Percentiles rank a stretch among this genome's conserved stretches.
These are phyloP conservation scores for Trichosporon inkin DNA, from an alignment of 1,284 basidiomycete species.

Conservation along the genomic window DNA sequence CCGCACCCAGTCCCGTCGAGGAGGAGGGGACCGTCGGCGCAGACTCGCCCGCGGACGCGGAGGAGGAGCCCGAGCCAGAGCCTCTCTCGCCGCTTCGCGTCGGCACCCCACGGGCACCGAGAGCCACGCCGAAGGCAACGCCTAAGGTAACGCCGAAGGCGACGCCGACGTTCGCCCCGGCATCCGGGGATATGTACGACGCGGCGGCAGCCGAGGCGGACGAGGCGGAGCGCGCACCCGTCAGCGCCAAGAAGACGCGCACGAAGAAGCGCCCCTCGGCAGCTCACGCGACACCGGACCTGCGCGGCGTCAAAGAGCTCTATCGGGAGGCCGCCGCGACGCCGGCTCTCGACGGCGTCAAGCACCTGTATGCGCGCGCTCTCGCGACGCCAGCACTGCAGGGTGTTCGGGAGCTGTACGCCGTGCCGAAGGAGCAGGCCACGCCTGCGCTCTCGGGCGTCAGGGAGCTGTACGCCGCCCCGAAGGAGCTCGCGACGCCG, in stretches of 20 bases:
- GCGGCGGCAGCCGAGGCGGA: neutral
- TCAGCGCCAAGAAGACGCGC: neutral
- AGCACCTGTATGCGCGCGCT: slow-evolving; percentile 25
- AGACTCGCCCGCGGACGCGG: neutral
- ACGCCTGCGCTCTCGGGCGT: slow-evolving; percentile 11
- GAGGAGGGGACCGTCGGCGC: neutral
- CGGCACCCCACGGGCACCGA: neutral
- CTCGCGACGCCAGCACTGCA: neutral
- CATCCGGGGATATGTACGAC: neutral
- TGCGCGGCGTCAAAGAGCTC: slow-evolving; percentile 11
- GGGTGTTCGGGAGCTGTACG: slow-evolving; percentile 2
- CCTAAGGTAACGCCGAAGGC: neutral
- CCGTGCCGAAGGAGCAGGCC: neutral
- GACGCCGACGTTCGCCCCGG: neutral
- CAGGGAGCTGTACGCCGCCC: slow-evolving; percentile 8
- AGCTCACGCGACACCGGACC: neutral
- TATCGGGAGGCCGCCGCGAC: slow-evolving; percentile 9
- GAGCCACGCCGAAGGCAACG: neutral
- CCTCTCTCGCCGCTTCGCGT: neutral
- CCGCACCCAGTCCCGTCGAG: too few relatives aligned
- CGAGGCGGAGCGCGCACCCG: neutral
- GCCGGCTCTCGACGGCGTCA: slow-evolving; percentile 27
- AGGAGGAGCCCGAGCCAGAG: neutral
- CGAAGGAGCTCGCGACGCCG: neutral
- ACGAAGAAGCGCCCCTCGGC: neutral